Conservation (phyloP, 2,329 filamentous ascomycete species). For the Fusarium sp. region DNA sequence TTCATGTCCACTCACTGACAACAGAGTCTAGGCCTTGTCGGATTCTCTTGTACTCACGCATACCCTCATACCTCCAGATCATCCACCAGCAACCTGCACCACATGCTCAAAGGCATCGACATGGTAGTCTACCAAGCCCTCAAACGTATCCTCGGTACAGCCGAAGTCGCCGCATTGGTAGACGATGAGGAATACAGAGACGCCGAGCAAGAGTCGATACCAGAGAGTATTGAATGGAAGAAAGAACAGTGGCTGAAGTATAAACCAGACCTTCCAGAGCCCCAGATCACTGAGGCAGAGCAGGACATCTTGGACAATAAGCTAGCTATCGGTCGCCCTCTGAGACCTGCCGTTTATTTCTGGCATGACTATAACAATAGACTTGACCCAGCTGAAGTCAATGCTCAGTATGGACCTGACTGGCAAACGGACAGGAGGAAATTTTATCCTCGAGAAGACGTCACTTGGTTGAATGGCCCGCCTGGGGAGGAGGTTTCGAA, state of each 20-base stretch:
- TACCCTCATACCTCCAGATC: conserved; percentile 53
- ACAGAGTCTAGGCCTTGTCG: conserved; percentile 45
- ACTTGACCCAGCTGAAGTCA: not conserved
- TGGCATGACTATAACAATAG: fast-evolving
- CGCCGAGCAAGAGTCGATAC: not conserved
- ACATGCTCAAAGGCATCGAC: conserved; percentile 56
- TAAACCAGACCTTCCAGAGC: not conserved
- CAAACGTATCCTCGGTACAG: not conserved
- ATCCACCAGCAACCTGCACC: conserved; percentile 41
- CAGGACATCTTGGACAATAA: not conserved
- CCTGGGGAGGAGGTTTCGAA: not conserved
- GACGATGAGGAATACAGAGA: too few relatives aligned
- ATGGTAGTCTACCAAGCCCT: conserved; percentile 49
- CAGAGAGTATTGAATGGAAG: not conserved
- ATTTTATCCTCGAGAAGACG: too few relatives aligned
- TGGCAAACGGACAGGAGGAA: too few relatives aligned
- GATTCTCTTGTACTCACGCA: conserved; percentile 55
- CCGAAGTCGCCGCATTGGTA: not conserved
- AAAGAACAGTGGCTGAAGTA: not conserved
- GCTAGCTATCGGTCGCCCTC: fast-evolving
- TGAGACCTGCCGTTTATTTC: not conserved
- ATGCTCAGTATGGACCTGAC: too few relatives aligned
- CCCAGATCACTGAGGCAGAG: not conserved
- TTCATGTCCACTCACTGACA: not conserved
- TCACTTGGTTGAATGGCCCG: too few relatives aligned